Evolutionary conservation across 768 basidiomycete genomes (phyloP), one percentile per base, ranked within the genome.

Genomic region (Boletellus sp.): DNA sequence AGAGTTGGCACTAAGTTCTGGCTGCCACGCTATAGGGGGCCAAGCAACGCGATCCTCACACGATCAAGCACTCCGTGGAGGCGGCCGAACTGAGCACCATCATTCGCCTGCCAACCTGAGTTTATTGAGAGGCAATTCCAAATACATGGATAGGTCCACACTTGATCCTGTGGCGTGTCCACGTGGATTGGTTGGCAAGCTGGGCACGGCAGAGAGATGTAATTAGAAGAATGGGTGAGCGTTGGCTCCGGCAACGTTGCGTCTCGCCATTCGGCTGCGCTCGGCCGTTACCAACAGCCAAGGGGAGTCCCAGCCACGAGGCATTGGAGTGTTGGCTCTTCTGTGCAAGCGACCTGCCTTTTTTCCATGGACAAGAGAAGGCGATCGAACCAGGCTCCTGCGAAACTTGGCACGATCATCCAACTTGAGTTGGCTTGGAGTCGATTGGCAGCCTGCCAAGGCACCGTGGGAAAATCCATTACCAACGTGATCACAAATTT

Each of bases 291-390:
- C 58, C 58, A 60, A 60, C 41, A n/a, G 44, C 51, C 51, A 53
- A 40, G 17, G 0, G n/a, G n/a, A n/a, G n/a, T n/a, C n/a, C n/a
- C n/a, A n/a, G 38, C 39, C 58, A 61, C 49, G 59, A 61, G 58
- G 59, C 53, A 24, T 34, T 28, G 45, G 45, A 47, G 45, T 22
- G 41, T 35, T 1, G 32, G 17, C 32, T 19, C 26, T 31, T 39
- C 19, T 16, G 41, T 0, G 16, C 19, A 36, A 16, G 15, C 0
- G n/a, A 20, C 51, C 12, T 31, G 17, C 39, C 15, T 40, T 40
- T 15, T 40, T 2, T 15, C 13, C 9, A 3, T 11, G 9, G 9
- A 11, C 28, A 11, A 28, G 9, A 7, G 9, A 10, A 28, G 28
- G 8, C 9, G 9, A 28, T 28, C 1, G 26, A 23, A 16, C 20